Percentiles rank a stretch among this genome's conserved stretches.
Conservation (phyloP, 2,329 filamentous ascomycete genomes). For the Lecanicillium sp. region DNA sequence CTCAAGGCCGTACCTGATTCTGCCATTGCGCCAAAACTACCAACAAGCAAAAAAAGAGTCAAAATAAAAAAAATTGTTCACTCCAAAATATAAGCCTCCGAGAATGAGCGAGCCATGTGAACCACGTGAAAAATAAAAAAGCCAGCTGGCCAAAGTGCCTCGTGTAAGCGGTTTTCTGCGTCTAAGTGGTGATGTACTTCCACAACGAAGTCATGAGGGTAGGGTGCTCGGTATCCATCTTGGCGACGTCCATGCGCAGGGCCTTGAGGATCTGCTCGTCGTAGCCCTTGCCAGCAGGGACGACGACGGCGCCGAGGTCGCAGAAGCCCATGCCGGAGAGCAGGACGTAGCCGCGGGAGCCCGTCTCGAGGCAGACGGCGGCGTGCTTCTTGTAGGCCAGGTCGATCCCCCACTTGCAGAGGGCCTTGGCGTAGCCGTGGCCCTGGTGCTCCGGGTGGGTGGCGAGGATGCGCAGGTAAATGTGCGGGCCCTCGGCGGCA, state of each 20-base stretch:
- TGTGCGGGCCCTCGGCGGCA: constrained; percentile 3
- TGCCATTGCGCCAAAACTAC: too few relatives aligned
- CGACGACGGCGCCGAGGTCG: constrained; percentile 10
- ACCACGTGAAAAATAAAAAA: too few relatives aligned
- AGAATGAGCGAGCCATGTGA: too few relatives aligned
- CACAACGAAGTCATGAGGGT: constrained; percentile 4
- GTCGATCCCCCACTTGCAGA: constrained; percentile 8
- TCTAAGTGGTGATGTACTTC: constrained; percentile 4
- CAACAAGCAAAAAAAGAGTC: too few relatives aligned
- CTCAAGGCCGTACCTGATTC: too few relatives aligned
- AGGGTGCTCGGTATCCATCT: background rate
- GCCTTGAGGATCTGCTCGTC: constrained; percentile 11
- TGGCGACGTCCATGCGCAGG: constrained; percentile 4
- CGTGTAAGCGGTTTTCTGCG: too few relatives aligned
- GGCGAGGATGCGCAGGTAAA: constrained; percentile 11
- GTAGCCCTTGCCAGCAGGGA: constrained; percentile 4
- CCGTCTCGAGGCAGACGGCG: constrained; percentile 9
- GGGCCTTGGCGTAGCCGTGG: constrained; percentile 11
- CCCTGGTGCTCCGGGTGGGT: constrained; percentile 11
- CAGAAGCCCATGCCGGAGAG: constrained; percentile 13
- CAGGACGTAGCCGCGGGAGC: constrained; percentile 10
- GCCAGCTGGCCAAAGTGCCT: too few relatives aligned
- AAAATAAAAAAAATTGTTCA: too few relatives aligned
- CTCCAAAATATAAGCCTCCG: too few relatives aligned
- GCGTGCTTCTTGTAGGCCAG: constrained; percentile 2